phyloP scores from a whole-genome alignment of 768 basidiomycete species.

The Amanita jacksonii region DNA sequence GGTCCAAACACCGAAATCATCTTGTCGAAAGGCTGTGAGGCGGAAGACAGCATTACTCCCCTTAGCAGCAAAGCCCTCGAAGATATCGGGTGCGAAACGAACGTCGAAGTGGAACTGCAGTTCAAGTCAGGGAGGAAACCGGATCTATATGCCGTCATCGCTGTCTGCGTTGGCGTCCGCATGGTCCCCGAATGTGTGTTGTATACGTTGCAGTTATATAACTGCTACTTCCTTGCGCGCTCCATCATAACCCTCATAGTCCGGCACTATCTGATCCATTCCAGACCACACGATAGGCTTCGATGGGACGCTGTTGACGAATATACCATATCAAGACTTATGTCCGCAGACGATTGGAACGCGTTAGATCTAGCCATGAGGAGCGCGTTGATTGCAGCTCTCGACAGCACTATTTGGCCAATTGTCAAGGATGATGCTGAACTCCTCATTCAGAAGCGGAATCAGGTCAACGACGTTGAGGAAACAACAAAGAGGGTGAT shows the following conservation, averaged over 20 bases:
- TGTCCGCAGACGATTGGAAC: not conserved
- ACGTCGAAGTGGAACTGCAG: not conserved
- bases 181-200: not conserved
- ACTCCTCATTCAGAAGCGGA: not conserved
- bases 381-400: not conserved
- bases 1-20: not conserved
- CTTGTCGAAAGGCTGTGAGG: not conserved
- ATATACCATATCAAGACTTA: not conserved
- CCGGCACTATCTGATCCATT: constrained; percentile 1
- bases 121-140: not conserved
- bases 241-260: not conserved
- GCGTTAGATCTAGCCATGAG: not conserved
- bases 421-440: constrained; percentile 1
- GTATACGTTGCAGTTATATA: constrained; percentile 3
- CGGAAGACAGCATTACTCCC: not conserved
- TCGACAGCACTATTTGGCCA: not conserved
- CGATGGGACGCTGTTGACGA: constrained; percentile 1
- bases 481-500: not conserved
- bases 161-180: not conserved
- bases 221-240: constrained; percentile 3
- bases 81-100: not conserved
- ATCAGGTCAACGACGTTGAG: not conserved
- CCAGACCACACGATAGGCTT: not conserved
- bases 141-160: constrained; percentile 3
- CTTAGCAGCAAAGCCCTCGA: not conserved